phyloP scores from a whole-genome alignment of 116 monocot species.

The Zostera marina region DNA sequence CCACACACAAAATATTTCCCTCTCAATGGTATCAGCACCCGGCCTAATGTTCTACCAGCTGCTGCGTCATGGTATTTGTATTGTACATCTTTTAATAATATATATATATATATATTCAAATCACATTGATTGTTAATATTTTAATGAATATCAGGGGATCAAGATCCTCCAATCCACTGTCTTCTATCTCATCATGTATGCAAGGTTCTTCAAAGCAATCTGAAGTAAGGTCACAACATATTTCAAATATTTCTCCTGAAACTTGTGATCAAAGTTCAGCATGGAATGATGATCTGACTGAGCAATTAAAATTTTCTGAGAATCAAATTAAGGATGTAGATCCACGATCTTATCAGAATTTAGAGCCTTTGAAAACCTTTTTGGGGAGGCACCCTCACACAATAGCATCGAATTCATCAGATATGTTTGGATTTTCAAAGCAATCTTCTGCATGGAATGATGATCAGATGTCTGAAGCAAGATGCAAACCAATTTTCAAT shows the following conservation, averaged over 20 bases:
- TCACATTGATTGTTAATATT: constrained; percentile 6
- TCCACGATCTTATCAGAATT: constrained; percentile 7
- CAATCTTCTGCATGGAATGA: constrained; percentile 4
- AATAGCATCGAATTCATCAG: constrained; percentile 6
- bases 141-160: constrained; percentile 31
- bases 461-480: neutral
- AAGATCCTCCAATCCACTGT: constrained; percentile 15
- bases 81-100: constrained; percentile 1
- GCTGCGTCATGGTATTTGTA: constrained; percentile 69
- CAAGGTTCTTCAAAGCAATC: constrained; percentile 23
- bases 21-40: constrained; percentile 17
- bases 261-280: constrained; percentile 3
- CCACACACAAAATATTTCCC: constrained; percentile 24
- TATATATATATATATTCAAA: neutral
- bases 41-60: constrained; percentile 44
- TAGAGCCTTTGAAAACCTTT: constrained; percentile 9
- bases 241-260: constrained; percentile 20
- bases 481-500: neutral
- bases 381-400: constrained; percentile 1
- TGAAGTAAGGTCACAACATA: constrained; percentile 12
- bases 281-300: constrained; percentile 1
- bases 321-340: neutral
- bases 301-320: constrained; percentile 15
- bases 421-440: neutral
- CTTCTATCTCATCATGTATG: constrained; percentile 19